Base-by-base conservation (phyloP, 2,329 filamentous ascomycete genomes). In the Fusarium fujikuroi region DNA sequence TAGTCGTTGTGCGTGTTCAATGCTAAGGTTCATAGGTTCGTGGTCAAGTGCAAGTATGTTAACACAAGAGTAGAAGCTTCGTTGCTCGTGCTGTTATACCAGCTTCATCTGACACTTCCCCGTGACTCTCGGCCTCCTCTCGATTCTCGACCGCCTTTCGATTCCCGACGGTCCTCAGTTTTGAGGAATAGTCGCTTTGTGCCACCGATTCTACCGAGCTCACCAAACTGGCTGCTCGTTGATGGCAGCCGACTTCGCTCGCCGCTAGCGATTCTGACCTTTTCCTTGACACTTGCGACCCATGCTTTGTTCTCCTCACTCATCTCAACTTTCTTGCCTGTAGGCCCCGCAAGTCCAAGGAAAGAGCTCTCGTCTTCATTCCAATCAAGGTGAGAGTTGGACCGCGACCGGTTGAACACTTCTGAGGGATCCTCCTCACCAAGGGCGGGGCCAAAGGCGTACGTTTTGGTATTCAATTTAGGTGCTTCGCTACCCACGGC, bases 201-300 rank as follows among this genome's bases (percentile, higher is more conserved):
- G 12, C 88, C 89, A 5, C 93, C 92, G 9, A 92, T 90, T 79
- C 89, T 93, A 49, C 92, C 91, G 74, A 95, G 82, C 72, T 94
- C 91, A 25, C 91, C 91, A 81, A 94, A 93, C 79, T 68, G 67
- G 21, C 74, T 63, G 30, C 75, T 72, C n/a, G 77, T 57, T 40
- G 72, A 78, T 23, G 82, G 77, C 25, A 80, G 71, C 57, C 50
- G 34, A 30, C 81, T 82, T 53, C 82, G 83, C 79, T 90, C 90
- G 63, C 88, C 88, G 77, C 91, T 93, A 68, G 90, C 92, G 52
- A 91, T 87, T 66, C 92, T 89, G 44, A 95, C 93, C 79, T 93
- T 92, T 78, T 93, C 92, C 83, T 94, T 92, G 84, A 96, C 92
- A 70, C 91, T 93, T 80, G 95, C 92, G 15, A 96, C 92, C 93